Evolutionary conservation across 2,329 filamentous ascomycete genomes (phyloP).

Genomic region (Phoma sp.): DNA sequence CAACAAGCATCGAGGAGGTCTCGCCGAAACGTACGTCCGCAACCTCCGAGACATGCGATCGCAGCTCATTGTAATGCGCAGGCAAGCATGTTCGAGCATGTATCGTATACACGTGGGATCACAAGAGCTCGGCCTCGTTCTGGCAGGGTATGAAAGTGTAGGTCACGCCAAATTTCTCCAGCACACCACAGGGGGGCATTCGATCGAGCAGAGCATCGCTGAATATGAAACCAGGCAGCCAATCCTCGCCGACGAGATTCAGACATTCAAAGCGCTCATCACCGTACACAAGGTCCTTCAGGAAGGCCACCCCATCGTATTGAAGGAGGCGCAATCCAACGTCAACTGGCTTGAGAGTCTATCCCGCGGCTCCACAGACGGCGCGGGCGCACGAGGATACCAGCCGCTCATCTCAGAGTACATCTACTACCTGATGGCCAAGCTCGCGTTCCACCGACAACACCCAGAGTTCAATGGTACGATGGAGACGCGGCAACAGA

Average conservation of each 20-base stretch:
- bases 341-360: constrained; percentile 91
- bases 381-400: constrained; percentile 87
- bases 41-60: constrained; percentile 9
- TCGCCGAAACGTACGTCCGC: constrained; percentile 66
- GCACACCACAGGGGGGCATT: not conserved
- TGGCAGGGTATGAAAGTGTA: constrained; percentile 99
- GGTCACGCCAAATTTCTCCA: constrained; percentile 38
- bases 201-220: constrained; percentile 12
- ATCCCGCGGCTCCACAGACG: constrained; percentile 75
- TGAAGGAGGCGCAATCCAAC: constrained; percentile 89
- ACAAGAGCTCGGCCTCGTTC: constrained; percentile 93
- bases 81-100: constrained; percentile 96
- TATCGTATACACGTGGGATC: constrained; percentile 99
- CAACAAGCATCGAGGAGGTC: constrained; percentile 70
- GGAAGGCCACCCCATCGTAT: constrained; percentile 86
- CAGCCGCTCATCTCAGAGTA: constrained; percentile 94
- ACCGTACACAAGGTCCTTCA: constrained; percentile 97
- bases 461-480: constrained; percentile 96
- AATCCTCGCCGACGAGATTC: constrained; percentile 96
- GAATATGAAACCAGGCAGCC: constrained; percentile 71
- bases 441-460: constrained; percentile 94
- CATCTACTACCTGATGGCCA: constrained; percentile 91
- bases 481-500: constrained; percentile 10
- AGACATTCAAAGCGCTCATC: constrained; percentile 98
- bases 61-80: constrained; percentile 46